Evolutionary conservation across 2,329 filamentous ascomycete species (phyloP).

Genomic region (Neonectria ditissima): DNA sequence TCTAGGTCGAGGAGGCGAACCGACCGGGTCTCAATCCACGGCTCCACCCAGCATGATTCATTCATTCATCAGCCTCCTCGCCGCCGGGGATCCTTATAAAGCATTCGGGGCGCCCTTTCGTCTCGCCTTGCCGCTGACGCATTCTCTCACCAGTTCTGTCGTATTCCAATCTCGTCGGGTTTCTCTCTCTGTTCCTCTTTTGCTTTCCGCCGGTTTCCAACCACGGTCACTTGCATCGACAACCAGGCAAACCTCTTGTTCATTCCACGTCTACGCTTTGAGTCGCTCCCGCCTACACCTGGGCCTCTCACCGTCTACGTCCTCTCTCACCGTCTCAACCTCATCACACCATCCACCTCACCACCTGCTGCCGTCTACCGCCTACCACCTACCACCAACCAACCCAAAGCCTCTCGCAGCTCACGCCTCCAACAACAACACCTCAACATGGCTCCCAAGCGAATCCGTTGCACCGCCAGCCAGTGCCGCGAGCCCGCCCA

Average conservation of each 20-base stretch:
- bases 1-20: constrained; percentile 41
- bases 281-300: constrained; percentile 7
- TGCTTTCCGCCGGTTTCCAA: constrained; percentile 30
- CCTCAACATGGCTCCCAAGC: constrained; percentile 73
- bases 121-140: constrained; percentile 25
- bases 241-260: constrained; percentile 5
- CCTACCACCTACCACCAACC: constrained; percentile 3
- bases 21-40: constrained; percentile 29
- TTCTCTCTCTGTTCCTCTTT: constrained; percentile 6
- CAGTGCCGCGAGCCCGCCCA: constrained; percentile 90
- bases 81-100: constrained; percentile 41
- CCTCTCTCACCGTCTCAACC: constrained; percentile 33
- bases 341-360: constrained; percentile 20
- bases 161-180: constrained; percentile 27
- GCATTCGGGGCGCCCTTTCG: constrained; percentile 31
- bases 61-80: constrained; percentile 48
- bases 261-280: background rate
- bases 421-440: constrained; percentile 33
- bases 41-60: constrained; percentile 47
- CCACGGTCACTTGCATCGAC: constrained; percentile 31
- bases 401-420: constrained; percentile 15
- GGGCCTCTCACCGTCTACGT: background rate
- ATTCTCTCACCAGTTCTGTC: constrained; percentile 35
- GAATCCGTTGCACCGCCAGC: constrained; percentile 88
- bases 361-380: constrained; percentile 8